Conservation (phyloP, 352 stramenopile species). For the Pseudoperonospora humuli region DNA sequence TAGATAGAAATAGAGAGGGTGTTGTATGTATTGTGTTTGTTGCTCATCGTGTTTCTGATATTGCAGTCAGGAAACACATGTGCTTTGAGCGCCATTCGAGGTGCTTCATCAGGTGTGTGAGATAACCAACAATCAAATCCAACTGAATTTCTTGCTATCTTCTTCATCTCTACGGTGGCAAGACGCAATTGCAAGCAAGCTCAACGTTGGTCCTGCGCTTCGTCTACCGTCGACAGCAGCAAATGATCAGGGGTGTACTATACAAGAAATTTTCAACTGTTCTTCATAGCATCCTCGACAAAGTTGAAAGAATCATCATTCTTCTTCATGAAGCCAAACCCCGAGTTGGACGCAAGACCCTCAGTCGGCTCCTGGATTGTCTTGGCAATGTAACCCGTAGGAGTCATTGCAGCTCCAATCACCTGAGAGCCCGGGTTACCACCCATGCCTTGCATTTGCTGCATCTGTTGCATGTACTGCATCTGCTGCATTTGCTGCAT, state of each 20-base stretch:
- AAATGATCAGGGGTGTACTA: conserved; percentile 39
- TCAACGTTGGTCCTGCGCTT: conserved; percentile 21
- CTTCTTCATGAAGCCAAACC: conserved; percentile 85
- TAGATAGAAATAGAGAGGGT: not conserved
- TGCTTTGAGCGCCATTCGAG: conserved; percentile 21
- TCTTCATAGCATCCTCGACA: conserved; percentile 85
- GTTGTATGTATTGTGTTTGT: too few relatives aligned
- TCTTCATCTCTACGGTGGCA: conserved; percentile 21
- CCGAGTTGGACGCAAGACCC: conserved; percentile 52
- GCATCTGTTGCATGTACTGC: conserved; percentile 62
- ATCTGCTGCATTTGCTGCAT: conserved; percentile 74
- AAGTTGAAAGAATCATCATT: conserved; percentile 88
- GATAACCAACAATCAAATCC: not conserved
- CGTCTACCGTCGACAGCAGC: conserved; percentile 23
- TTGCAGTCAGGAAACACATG: conserved; percentile 22
- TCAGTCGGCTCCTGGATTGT: conserved; percentile 79
- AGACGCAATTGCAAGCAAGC: conserved; percentile 4
- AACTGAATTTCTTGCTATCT: conserved; percentile 11
- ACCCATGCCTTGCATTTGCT: conserved; percentile 53
- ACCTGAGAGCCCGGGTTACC: conserved; percentile 51
- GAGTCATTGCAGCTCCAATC: conserved; percentile 80
- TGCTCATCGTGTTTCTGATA: not conserved
- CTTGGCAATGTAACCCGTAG: conserved; percentile 81
- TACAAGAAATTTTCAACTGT: conserved; percentile 49
- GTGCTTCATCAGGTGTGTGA: conserved; percentile 20